A percentile compares a stretch with the other conserved stretches of the same genome.
Conservation (phyloP, 2,329 filamentous ascomycete genomes). For the Calonectria multiphialidica region DNA sequence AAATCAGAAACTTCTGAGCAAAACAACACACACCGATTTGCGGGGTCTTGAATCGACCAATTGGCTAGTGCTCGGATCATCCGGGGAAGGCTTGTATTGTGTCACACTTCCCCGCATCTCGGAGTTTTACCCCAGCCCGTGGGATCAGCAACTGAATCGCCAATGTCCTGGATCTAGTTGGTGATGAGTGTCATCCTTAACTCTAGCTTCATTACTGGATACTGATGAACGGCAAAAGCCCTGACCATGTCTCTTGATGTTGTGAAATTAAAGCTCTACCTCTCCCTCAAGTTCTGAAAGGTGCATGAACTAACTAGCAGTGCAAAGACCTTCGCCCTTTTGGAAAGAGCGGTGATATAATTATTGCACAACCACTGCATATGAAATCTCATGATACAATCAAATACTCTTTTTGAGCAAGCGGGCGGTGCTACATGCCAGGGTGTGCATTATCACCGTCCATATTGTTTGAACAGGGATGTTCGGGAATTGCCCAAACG, state of each 20-base stretch:
- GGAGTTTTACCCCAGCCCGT: not conserved
- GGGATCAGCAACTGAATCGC: not conserved
- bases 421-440: no score
- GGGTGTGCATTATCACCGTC: not conserved
- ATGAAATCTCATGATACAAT: no score
- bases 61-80: not conserved
- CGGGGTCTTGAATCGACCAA: not conserved
- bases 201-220: not conserved
- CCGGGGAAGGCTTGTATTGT: not conserved
- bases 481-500: not conserved
- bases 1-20: no score
- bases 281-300: no score
- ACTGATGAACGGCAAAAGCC: not conserved
- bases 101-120: constrained; percentile 4
- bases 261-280: no score
- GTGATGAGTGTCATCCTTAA: not conserved
- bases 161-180: not conserved
- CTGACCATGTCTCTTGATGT: no score
- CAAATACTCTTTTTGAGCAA: no score
- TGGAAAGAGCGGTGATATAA: no score
- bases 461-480: not conserved
- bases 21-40: not conserved
- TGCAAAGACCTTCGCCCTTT: no score
- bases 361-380: no score
- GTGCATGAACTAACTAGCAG: no score